Percentiles rank a stretch among this genome's conserved stretches.
Conservation (phyloP, 2,329 filamentous ascomycete species). For the Botrytis cinerea region DNA sequence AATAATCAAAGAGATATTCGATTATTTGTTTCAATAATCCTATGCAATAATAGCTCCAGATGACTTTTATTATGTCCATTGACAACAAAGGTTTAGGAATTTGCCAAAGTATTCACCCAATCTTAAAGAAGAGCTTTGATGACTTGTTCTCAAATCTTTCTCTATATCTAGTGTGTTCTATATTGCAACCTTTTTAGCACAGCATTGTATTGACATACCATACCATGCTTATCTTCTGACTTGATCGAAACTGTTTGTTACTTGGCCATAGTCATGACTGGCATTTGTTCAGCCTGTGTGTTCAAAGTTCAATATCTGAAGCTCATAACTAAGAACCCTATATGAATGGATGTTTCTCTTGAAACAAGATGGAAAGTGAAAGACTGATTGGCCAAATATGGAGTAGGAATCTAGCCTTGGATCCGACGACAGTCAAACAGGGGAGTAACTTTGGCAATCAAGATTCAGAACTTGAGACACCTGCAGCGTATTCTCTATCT, state of each 20-base stretch:
- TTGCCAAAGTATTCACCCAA: neutral
- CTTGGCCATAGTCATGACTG: neutral
- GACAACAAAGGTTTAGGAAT: neutral
- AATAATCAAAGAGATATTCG: neutral
- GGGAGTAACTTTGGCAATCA: neutral
- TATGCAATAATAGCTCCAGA: neutral
- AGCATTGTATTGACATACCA: neutral
- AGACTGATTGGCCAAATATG: rapidly evolving
- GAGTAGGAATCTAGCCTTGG: neutral
- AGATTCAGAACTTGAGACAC: neutral
- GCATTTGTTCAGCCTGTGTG: neutral
- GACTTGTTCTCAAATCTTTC: rapidly evolving
- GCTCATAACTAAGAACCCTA: neutral
- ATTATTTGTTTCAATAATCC: neutral
- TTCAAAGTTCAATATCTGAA: neutral
- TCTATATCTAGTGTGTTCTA: neutral
- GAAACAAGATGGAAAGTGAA: neutral
- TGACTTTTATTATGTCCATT: neutral
- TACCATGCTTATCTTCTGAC: neutral
- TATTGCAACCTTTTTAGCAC: rapidly evolving
- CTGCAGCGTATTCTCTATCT: neutral
- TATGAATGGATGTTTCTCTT: neutral
- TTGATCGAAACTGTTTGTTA: neutral
- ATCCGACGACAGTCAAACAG: neutral
- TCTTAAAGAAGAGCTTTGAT: neutral